A percentile compares a stretch with the other conserved stretches of the same genome.
Conservation (phyloP, 2,329 filamentous ascomycete species). For the Venturia nashicola region DNA sequence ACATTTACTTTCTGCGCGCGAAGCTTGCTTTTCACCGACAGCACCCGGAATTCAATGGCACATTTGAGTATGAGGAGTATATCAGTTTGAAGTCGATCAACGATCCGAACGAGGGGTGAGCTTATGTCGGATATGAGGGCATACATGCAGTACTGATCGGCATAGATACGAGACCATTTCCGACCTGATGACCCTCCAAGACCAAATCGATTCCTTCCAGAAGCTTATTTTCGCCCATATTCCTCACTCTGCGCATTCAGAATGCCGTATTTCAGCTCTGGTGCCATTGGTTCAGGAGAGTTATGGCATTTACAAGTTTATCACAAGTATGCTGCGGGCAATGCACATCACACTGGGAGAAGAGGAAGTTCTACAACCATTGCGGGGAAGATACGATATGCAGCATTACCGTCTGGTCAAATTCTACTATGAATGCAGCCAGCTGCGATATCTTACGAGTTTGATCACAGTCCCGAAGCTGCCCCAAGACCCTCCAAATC, state of each 20-base stretch:
- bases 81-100: slow-evolving; percentile 97
- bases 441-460: slow-evolving; percentile 89
- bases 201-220: slow-evolving; percentile 97
- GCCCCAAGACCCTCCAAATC: slow-evolving; percentile 82
- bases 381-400: slow-evolving; percentile 81
- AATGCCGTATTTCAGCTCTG: slow-evolving; percentile 87
- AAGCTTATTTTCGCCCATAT: slow-evolving; percentile 98
- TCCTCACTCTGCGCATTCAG: slow-evolving; percentile 80
- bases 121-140: background rate
- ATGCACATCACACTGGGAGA: slow-evolving; percentile 94
- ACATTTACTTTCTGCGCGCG: slow-evolving; percentile 86
- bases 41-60: slow-evolving; percentile 95
- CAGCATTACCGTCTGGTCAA: slow-evolving; percentile 94
- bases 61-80: slow-evolving; percentile 98
- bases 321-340: slow-evolving; percentile 95
- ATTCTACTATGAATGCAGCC: slow-evolving; percentile 99
- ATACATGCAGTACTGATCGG: slow-evolving; percentile 9
- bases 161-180: slow-evolving; percentile 74
- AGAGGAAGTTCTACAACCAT: slow-evolving; percentile 78
- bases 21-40: slow-evolving; percentile 96
- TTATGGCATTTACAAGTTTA: slow-evolving; percentile 99
- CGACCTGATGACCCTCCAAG: slow-evolving; percentile 91
- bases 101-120: slow-evolving; percentile 89
- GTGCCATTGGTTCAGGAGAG: slow-evolving; percentile 93
- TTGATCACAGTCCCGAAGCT: slow-evolving; percentile 94